Evolutionary conservation across 1,139 yeast species (phyloP).

Genomic region (Arxiozyma telluris): DNA sequence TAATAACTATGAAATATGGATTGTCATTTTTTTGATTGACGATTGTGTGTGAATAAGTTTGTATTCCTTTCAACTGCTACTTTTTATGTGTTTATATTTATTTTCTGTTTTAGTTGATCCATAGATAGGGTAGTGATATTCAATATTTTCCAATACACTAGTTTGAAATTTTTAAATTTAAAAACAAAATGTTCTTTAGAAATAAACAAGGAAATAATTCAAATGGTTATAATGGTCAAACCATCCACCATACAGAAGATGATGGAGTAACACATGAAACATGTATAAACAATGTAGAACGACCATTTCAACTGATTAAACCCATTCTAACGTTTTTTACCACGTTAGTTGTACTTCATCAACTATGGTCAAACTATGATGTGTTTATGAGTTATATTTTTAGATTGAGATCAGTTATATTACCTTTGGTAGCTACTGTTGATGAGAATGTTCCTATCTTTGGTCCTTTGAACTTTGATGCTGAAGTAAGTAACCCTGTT

Average conservation of each 20-base stretch:
- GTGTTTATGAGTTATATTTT: neutral
- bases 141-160: neutral
- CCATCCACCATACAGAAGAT: neutral
- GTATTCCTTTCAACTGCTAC: neutral
- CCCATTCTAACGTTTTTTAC: neutral
- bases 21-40: no score
- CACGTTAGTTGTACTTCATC: neutral
- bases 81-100: no score
- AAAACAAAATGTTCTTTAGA: neutral
- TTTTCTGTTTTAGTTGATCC: neutral
- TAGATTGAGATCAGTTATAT: neutral
- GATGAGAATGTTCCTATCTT: neutral
- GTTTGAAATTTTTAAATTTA: no score
- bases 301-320: neutral
- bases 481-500: constrained; percentile 17
- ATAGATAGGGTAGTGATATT: neutral
- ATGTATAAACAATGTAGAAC: neutral
- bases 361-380: neutral
- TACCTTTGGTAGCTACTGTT: neutral
- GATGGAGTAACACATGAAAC: neutral
- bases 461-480: constrained; percentile 14
- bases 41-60: no score
- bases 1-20: no score
- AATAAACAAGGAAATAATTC: neutral
- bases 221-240: neutral